Base-by-base conservation (phyloP, 1,284 basidiomycete species). In the Cryptococcus hybrid region DNA sequence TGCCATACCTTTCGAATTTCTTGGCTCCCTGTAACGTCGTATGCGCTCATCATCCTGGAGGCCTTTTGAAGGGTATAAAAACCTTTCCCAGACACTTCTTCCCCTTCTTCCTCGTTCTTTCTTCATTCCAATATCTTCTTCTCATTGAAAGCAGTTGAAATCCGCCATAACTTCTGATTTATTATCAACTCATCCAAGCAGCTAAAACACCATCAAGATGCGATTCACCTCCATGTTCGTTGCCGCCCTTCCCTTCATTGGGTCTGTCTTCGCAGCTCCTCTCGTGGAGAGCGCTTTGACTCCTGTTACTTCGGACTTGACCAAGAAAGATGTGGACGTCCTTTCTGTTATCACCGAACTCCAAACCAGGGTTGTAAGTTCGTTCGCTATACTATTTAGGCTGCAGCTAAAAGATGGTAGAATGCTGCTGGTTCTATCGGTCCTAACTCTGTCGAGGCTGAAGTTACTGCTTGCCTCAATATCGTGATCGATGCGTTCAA, bases 191-290 rank as follows among this genome's bases (percentile, higher is more conserved):
- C 24, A 18, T 30, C 55, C 47, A 36, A 46, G 42, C 15, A 18
- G 18, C 18, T 18, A 18, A n/a, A 11, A n/a, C 11, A 55, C 18
- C 7, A 38, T 58, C 52, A 60, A 36, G n/a, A 61, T 61, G 59
- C 43, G 59, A 55, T 61, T 61, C 56, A 54, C 53, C 47, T n/a
- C 52, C 42, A 51, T 51, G 5, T 38, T 61, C 42, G 38, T 61
- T 24, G 51, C 52, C n/a, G 59, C 59, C 51, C 50, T 61, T 24
- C 59, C 59, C 37, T 38, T 61, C 36, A 51, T 61, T 45, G 56
- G 55, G 13, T 57, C 55, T 18, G 59, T 55, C 36, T 55, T 61
- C 53, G 59, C 56, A 40, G 59, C 56, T 37, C 59, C 59, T 37
- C 39, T 56, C 48, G 40, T 54, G 11, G 51, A 52, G 43, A 52